These are phyloP conservation scores for Telfairia occidentalis DNA, from an alignment of 331 rosid species.

Conservation along the genomic window DNA sequence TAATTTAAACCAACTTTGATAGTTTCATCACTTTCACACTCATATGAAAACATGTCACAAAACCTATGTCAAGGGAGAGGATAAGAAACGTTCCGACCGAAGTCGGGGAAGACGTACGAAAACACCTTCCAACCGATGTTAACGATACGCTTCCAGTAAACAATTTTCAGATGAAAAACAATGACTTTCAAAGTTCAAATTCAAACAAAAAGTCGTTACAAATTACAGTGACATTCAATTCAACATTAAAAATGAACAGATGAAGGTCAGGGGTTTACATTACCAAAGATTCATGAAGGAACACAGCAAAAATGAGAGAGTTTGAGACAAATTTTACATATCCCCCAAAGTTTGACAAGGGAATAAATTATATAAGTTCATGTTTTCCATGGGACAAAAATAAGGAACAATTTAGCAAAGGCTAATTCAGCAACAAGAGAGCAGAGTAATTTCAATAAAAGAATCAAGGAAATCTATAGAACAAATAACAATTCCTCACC, in stretches of 20 bases:
- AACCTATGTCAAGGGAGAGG: background rate
- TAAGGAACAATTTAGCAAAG: background rate
- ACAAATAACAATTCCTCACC: conserved; percentile 57
- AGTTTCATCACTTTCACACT: background rate
- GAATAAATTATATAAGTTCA: conserved; percentile 8
- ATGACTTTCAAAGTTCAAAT: background rate
- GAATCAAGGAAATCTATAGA: conserved; percentile 41
- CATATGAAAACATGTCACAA: background rate
- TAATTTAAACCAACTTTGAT: background rate
- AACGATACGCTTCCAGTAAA: background rate
- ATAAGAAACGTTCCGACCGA: background rate
- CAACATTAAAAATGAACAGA: background rate
- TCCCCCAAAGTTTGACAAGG: background rate
- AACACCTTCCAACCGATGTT: background rate
- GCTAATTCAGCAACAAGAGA: conserved; percentile 26
- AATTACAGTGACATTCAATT: background rate
- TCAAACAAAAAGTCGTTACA: background rate
- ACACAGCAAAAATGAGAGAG: background rate
- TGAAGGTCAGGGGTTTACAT: background rate
- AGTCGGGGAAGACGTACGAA: background rate
- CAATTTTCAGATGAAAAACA: background rate
- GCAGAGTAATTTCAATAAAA: conserved; percentile 56
- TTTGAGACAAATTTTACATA: background rate
- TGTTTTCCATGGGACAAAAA: conserved; percentile 15
- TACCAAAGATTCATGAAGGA: background rate